Conservation (phyloP, 1,284 basidiomycete species). For the Schizophyllum amplum region DNA sequence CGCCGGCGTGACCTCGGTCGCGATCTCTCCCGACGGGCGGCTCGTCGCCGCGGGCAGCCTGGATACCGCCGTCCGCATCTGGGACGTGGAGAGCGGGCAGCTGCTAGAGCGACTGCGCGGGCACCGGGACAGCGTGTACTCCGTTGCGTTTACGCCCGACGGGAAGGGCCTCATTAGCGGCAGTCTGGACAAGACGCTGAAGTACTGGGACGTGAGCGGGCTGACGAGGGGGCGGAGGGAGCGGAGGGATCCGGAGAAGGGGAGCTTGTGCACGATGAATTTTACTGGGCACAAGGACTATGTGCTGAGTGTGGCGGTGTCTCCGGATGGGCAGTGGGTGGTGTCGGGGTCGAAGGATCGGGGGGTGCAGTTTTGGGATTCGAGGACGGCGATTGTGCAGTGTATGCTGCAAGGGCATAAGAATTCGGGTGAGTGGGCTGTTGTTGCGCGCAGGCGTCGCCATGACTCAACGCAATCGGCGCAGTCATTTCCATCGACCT, state of each 20-base stretch:
- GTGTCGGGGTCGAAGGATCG: slow-evolving; percentile 79
- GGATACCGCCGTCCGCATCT: slow-evolving; percentile 81
- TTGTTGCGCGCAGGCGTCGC: background rate
- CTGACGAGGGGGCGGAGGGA: slow-evolving; percentile 25
- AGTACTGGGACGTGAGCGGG: slow-evolving; percentile 76
- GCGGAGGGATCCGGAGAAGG: slow-evolving; percentile 21
- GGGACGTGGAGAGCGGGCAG: slow-evolving; percentile 70
- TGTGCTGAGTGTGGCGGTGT: slow-evolving; percentile 59
- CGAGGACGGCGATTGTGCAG: slow-evolving; percentile 46
- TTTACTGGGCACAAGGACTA: slow-evolving; percentile 83
- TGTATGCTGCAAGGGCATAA: slow-evolving; percentile 79
- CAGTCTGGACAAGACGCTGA: slow-evolving; percentile 81
- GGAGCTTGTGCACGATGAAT: slow-evolving; percentile 59
- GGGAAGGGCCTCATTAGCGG: slow-evolving; percentile 76
- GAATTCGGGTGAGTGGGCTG: slow-evolving; percentile 46
- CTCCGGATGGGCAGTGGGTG: slow-evolving; percentile 70
- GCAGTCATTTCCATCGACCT: slow-evolving; percentile 78
- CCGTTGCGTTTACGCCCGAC: slow-evolving; percentile 85
- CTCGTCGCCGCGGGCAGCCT: slow-evolving; percentile 80
- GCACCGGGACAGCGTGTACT: slow-evolving; percentile 80
- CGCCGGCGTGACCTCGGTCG: slow-evolving; percentile 72
- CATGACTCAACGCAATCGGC: background rate
- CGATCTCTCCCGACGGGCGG: slow-evolving; percentile 75
- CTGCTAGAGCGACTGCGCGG: slow-evolving; percentile 73
- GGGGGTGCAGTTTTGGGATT: slow-evolving; percentile 73